Base-by-base conservation (phyloP, 2,329 filamentous ascomycete species). In the Zymoseptoria passerinii region DNA sequence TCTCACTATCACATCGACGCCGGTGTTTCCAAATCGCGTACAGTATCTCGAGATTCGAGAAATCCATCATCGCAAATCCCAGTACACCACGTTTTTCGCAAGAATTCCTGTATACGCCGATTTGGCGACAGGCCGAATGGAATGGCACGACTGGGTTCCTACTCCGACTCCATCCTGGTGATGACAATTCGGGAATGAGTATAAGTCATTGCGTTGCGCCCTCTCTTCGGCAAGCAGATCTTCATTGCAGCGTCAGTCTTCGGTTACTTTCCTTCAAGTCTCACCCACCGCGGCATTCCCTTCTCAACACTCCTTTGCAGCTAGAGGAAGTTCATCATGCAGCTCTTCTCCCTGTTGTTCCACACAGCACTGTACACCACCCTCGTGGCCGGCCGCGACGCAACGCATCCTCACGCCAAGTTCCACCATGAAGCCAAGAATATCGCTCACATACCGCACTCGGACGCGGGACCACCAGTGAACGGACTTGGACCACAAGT, bases 371-470 rank as follows among this genome's bases (percentile, higher is more conserved):
- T 44, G 35, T 44, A 16, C 13, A 44, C 35, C 35, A 50, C 23
- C 27, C 48, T 52, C 48, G 18, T 56, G 54, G 48, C 48, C 48
- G 51, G 54, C 27, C 48, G 51, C 9, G 13, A 29, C 19, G 54
- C 27, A 27, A 40, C 13, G 18, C 20, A 40, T 28, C 9, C 35
- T 44, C 63, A 65, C 53, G 51, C 48, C n/a, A 58, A 60, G 40
- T 51, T 59, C 10, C 63, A 64, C 50, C 50, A 62, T 23, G 57
- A 53, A n/a, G n/a, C 50, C 52, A 55, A 50, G 8, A 44, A 48
- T 1, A 23, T 50, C n/a, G 28, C 28, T 53, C n/a, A 23, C 16
- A 13, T 23, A 13, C 19, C 44, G n/a, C 13, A n/a, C 13, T 16
- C 35, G 4, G 13, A 44, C 7, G 10, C 13, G n/a, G 35, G 23